phyloP scores from a whole-genome alignment of 2,329 filamentous ascomycete species.

The Ramichloridium luteum region DNA sequence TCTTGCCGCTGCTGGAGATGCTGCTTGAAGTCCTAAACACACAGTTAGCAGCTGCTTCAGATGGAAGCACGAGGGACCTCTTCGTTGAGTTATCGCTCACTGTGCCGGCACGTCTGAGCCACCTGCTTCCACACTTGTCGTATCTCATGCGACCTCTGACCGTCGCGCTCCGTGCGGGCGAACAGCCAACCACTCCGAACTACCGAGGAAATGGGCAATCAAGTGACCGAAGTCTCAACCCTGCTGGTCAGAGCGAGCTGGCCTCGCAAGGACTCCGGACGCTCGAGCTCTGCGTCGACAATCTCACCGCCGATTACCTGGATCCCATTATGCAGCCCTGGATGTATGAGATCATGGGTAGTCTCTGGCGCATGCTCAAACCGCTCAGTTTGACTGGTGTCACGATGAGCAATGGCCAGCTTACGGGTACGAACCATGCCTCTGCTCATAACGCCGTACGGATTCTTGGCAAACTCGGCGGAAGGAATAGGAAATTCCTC shows the following conservation, averaged over 20 bases:
- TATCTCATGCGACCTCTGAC: constrained; percentile 96
- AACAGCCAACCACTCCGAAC: constrained; percentile 32
- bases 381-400: constrained; percentile 70
- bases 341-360: constrained; percentile 97
- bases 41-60: constrained; percentile 76
- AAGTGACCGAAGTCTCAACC: constrained; percentile 13
- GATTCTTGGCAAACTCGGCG: constrained; percentile 91
- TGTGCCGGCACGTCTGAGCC: constrained; percentile 85
- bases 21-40: constrained; percentile 94
- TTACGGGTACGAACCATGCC: constrained; percentile 49
- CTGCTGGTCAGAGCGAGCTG: constrained; percentile 45
- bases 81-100: constrained; percentile 96
- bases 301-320: constrained; percentile 91
- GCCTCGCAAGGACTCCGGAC: constrained; percentile 90
- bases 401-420: constrained; percentile 9
- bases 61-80: constrained; percentile 80
- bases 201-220: constrained; percentile 9
- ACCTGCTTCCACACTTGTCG: constrained; percentile 85
- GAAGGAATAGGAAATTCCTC: constrained; percentile 89
- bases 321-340: constrained; percentile 99
- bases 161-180: constrained; percentile 77
- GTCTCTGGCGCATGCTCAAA: constrained; percentile 86
- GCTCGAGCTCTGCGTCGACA: constrained; percentile 92
- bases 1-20: constrained; percentile 92
- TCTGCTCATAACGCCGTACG: constrained; percentile 96